These are phyloP conservation scores for Solanum appendiculatum DNA, from an alignment of 257 asterid species.

Conservation along the genomic window DNA sequence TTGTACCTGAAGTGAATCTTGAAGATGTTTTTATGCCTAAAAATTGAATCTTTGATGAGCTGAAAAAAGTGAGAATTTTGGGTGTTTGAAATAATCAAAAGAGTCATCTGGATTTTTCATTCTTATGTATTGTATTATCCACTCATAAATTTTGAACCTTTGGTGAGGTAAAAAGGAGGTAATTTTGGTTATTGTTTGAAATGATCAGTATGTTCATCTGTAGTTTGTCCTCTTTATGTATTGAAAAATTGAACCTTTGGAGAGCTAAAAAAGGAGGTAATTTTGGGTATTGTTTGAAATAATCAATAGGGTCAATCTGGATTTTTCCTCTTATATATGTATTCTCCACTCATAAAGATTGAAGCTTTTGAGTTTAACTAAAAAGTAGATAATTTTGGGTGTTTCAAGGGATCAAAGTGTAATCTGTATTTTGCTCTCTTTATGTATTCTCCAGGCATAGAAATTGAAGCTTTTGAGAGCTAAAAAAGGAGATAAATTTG, in stretches of 20 bases:
- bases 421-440: slow-evolving; percentile 6
- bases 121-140: slow-evolving; percentile 66
- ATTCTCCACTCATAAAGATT: not conserved
- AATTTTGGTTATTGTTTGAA: not conserved
- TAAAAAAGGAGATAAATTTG: not conserved
- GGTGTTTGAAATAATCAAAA: slow-evolving; percentile 9
- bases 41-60: slow-evolving; percentile 12
- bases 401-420: slow-evolving; percentile 19
- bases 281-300: not conserved
- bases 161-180: not conserved
- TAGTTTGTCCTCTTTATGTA: not conserved
- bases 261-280: not conserved
- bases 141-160: not conserved
- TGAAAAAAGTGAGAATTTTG: not conserved
- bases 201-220: slow-evolving; percentile 26
- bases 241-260: not conserved
- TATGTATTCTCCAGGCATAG: slow-evolving; percentile 8
- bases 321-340: slow-evolving; percentile 8
- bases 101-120: slow-evolving; percentile 46
- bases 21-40: not conserved
- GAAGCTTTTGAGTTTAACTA: slow-evolving; percentile 11
- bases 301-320: slow-evolving; percentile 37
- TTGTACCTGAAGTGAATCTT: not conserved
- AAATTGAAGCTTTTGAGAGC: slow-evolving; percentile 14
- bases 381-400: not conserved